Base-by-base conservation (phyloP, 306 rosid species). In the Mucuna pruriens region DNA sequence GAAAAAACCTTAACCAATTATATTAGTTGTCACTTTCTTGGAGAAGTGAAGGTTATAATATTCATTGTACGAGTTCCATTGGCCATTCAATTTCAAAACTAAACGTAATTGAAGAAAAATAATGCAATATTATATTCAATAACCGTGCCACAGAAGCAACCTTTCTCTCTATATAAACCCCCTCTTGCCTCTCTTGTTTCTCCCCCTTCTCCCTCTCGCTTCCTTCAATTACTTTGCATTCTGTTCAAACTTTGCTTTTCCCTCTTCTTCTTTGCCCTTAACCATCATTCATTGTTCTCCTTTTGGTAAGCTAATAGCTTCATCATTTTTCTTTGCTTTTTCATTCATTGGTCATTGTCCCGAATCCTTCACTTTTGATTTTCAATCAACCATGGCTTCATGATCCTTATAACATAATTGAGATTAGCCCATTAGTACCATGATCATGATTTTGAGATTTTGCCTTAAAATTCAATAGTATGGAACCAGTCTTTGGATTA, bases 121-220 rank as follows among this genome's bases (percentile, higher is more conserved):
- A 71, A 58, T 66, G 45, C 9, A 73, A 51, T 85, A 67, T 69
- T 66, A 3, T 68, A 74, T 81, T 75, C 71, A 49, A 39, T 48
- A 26, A 83, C 26, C 82, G 61, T 71, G 57, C 81, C 19, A 39
- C 17, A 31, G 63, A 54, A 17, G 75, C 85, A 80, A 81, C 74
- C 61, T 48, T 52, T 84, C 22, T 84, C 22, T 39, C 95, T 95
- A 92, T 93, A 83, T 90, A 92, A 89, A 78, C 89, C 81, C 74
- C 11, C 76, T 39, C 58, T 67, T 54, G 46, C 86, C 12, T 68
- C 91, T 11, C 6, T 72, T 76, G 20, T 82, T 85, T 83, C 85
- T 89, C 94, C 94, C 83, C 88, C 91, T 49, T 62, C 79, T 38
- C 70, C 77, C 84, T 80, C 74, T 79, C 10, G n/a, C 84, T 12